Conservation (phyloP, 805 yeast genomes). For the Scheffersomyces lignosus region DNA sequence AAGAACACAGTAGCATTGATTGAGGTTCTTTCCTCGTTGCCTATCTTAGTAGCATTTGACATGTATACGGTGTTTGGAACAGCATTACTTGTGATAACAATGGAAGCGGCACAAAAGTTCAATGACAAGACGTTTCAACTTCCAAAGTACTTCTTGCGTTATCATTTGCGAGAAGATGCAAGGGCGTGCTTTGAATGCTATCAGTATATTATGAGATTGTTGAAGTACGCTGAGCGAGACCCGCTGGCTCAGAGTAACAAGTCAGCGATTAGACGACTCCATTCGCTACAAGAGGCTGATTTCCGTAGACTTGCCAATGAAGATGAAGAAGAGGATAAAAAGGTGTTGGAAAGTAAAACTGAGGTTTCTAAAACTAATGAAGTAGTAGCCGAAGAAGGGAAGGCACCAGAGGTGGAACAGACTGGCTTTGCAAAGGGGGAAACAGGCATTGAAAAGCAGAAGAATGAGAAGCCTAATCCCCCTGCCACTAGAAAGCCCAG, state of each 20-base stretch:
- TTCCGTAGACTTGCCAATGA: conserved; percentile 16
- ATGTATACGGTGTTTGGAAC: conserved; percentile 33
- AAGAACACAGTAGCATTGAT: conserved; percentile 34
- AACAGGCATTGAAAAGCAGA: too few relatives aligned
- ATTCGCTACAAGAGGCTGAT: conserved; percentile 10
- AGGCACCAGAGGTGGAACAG: too few relatives aligned
- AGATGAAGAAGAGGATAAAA: background rate
- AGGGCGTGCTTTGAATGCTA: conserved; percentile 24
- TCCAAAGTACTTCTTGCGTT: conserved; percentile 19
- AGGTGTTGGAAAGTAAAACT: background rate
- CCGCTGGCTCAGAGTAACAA: conserved; percentile 23
- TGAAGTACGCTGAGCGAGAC: conserved; percentile 23
- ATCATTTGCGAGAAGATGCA: conserved; percentile 13
- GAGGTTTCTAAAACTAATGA: too few relatives aligned
- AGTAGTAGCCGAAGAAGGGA: too few relatives aligned
- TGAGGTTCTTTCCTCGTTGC: conserved; percentile 40
- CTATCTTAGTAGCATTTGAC: conserved; percentile 37
- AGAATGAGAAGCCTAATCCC: too few relatives aligned
- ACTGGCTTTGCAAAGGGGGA: too few relatives aligned
- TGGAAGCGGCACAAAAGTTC: conserved; percentile 21
- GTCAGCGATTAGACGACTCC: conserved; percentile 18
- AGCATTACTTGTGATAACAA: conserved; percentile 18
- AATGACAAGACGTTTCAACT: conserved; percentile 10
- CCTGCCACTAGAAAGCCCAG: too few relatives aligned
- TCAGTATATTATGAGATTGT: conserved; percentile 21